Evolutionary conservation across 441 rosid genomes (phyloP).

Genomic region (Populus hybrid): DNA sequence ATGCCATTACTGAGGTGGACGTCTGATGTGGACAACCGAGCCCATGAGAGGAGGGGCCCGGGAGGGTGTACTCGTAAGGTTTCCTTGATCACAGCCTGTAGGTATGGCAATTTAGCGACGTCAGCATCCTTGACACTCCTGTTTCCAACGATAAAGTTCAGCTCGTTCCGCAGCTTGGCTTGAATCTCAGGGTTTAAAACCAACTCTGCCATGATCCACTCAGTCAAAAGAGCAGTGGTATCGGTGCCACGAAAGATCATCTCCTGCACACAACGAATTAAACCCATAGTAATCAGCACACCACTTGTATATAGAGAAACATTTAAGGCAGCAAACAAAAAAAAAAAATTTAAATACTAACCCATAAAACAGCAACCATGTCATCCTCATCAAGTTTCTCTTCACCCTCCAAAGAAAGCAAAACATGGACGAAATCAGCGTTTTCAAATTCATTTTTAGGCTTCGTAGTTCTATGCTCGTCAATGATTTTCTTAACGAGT

Average conservation of each 20-base stretch:
- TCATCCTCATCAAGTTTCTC: constrained; percentile 39
- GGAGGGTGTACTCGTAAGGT: constrained; percentile 46
- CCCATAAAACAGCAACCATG: constrained; percentile 43
- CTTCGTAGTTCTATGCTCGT: constrained; percentile 24
- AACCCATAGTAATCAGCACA: background rate
- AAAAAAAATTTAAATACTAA: background rate
- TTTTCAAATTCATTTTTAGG: constrained; percentile 13
- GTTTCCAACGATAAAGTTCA: constrained; percentile 11
- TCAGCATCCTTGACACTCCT: constrained; percentile 23
- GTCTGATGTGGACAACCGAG: constrained; percentile 36
- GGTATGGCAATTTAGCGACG: constrained; percentile 28
- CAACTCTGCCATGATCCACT: constrained; percentile 46
- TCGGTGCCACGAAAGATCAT: constrained; percentile 51
- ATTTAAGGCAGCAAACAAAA: background rate
- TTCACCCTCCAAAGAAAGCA: constrained; percentile 37
- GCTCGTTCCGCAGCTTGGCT: constrained; percentile 16
- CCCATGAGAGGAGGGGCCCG: constrained; percentile 47
- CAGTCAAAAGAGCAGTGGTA: constrained; percentile 40
- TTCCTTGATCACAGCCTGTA: constrained; percentile 41
- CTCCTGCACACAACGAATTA: constrained; percentile 24
- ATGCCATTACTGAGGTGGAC: constrained; percentile 46
- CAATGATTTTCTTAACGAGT: constrained; percentile 29
- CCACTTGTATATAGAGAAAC: no score
- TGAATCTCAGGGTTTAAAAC: constrained; percentile 29
- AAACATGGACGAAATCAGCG: constrained; percentile 38